Evolutionary conservation across 306 rosid genomes (phyloP).

Genomic region (Dryas drummondii): DNA sequence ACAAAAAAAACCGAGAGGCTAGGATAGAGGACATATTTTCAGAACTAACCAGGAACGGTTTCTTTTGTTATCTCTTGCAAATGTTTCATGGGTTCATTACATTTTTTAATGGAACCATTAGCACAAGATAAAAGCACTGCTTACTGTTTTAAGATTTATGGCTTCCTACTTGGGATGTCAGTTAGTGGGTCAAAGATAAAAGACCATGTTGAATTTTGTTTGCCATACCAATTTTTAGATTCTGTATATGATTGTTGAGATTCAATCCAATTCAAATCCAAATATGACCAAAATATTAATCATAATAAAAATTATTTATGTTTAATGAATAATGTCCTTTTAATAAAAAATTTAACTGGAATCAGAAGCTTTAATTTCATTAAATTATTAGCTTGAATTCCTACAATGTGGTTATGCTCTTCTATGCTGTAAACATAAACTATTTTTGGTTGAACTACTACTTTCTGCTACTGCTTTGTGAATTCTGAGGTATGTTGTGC

Average conservation of each 20-base stretch:
- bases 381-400: slow-evolving; percentile 1
- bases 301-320: background rate
- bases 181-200: background rate
- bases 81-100: background rate
- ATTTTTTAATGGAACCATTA: background rate
- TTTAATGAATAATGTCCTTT: background rate
- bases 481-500: slow-evolving; percentile 87
- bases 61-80: background rate
- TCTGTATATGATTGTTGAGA: background rate
- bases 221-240: background rate
- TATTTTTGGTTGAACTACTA: slow-evolving; percentile 38
- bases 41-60: background rate
- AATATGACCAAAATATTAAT: background rate
- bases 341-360: background rate
- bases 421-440: slow-evolving; percentile 21
- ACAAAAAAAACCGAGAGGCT: background rate
- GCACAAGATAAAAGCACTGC: background rate
- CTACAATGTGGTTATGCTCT: slow-evolving; percentile 21
- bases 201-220: background rate
- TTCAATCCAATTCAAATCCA: background rate
- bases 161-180: background rate
- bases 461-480: slow-evolving; percentile 42
- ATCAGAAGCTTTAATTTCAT: background rate
- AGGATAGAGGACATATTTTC: background rate
- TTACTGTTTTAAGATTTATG: background rate